Conservation (phyloP, 2,329 filamentous ascomycete species). For the Spiromastix sp. region DNA sequence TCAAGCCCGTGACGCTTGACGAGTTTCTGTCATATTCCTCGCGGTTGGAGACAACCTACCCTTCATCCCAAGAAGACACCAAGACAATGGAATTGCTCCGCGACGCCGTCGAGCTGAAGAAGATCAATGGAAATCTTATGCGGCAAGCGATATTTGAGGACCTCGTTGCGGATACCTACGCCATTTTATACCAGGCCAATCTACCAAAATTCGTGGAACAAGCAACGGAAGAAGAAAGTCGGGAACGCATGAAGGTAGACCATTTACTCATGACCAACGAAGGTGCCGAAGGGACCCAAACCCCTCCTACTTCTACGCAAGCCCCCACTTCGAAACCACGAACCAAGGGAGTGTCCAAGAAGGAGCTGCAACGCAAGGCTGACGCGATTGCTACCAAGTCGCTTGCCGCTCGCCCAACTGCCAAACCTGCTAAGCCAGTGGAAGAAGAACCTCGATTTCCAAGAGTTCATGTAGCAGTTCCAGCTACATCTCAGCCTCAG, state of each 20-base stretch:
- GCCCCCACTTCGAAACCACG: conserved; percentile 21
- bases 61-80: conserved; percentile 34
- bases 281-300: conserved; percentile 10
- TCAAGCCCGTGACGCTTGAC: conserved; percentile 54
- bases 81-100: conserved; percentile 51
- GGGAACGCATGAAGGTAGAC: conserved; percentile 38
- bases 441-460: conserved; percentile 8
- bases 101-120: conserved; percentile 60
- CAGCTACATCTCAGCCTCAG: no score
- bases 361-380: conserved; percentile 49
- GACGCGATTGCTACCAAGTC: conserved; percentile 43
- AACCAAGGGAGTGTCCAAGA: conserved; percentile 48
- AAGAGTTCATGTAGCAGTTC: neutral
- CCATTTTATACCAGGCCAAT: conserved; percentile 39
- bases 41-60: conserved; percentile 50
- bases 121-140: conserved; percentile 77
- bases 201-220: conserved; percentile 29
- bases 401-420: conserved; percentile 7
- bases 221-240: conserved; percentile 35
- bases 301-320: conserved; percentile 11
- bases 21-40: conserved; percentile 52
- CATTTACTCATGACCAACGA: conserved; percentile 34
- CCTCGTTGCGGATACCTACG: conserved; percentile 84
- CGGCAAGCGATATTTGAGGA: conserved; percentile 82
- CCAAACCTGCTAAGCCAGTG: conserved; percentile 4